Evolutionary conservation across 441 rosid genomes (phyloP).

Genomic region (Gossypium lobatum): DNA sequence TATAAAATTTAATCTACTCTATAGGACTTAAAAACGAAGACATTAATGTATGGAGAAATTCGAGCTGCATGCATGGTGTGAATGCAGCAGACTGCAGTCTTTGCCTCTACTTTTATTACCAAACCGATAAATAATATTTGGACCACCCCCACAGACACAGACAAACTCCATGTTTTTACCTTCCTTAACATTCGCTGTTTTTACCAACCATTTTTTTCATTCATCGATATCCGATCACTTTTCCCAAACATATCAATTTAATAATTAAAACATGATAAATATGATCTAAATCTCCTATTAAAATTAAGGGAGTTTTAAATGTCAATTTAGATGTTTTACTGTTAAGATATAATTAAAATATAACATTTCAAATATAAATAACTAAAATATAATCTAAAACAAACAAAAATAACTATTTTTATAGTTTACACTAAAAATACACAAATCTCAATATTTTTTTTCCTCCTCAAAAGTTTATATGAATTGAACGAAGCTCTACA

Average conservation of each 20-base stretch:
- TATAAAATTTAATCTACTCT: background rate
- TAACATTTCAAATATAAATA: no score
- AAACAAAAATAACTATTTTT: no score
- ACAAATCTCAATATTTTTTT: no score
- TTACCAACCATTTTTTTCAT: background rate
- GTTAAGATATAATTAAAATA: rapidly evolving
- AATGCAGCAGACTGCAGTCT: background rate
- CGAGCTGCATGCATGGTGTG: background rate
- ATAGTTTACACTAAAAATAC: background rate
- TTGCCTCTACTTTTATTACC: background rate
- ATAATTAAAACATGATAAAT: background rate
- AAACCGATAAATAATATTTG: background rate
- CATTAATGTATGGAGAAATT: background rate
- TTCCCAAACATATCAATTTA: background rate
- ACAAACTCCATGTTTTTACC: background rate
- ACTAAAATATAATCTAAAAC: rapidly evolving
- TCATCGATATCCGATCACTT: background rate
- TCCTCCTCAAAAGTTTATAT: background rate
- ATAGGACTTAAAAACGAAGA: background rate
- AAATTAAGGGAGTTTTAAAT: no score
- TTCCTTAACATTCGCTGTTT: background rate
- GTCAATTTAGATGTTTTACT: rapidly evolving
- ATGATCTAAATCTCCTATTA: background rate
- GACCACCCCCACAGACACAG: background rate
- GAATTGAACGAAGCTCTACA: background rate